These are phyloP conservation scores for Penicillium capsulatum DNA, from an alignment of 2,329 filamentous ascomycete genomes.

Conservation along the genomic window DNA sequence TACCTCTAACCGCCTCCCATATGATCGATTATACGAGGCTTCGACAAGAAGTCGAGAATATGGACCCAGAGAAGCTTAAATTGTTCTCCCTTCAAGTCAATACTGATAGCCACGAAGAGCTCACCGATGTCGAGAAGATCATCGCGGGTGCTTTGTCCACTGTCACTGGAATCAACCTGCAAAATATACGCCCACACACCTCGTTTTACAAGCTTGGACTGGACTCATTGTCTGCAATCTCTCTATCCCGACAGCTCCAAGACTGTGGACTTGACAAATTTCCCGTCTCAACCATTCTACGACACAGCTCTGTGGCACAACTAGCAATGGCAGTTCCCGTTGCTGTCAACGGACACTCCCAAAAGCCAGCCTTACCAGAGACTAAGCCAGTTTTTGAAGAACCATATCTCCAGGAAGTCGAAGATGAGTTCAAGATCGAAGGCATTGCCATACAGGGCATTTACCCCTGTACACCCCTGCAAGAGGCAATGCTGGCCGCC, in stretches of 20 bases:
- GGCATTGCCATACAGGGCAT: conserved; percentile 50
- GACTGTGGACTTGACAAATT: conserved; percentile 46
- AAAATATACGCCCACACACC: conserved; percentile 57
- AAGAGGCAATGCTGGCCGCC: conserved; percentile 79
- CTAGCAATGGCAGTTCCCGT: conserved; percentile 44
- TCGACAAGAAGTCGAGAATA: conserved; percentile 42
- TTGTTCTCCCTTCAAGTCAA: conserved; percentile 30
- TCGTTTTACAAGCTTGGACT: conserved; percentile 76
- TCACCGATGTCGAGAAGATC: conserved; percentile 53
- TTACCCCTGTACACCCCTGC: conserved; percentile 78
- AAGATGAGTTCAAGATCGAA: conserved; percentile 29
- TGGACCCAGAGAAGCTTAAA: conserved; percentile 49
- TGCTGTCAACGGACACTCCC: conserved; percentile 3
- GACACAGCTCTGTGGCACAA: conserved; percentile 61
- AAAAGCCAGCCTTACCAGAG: background rate
- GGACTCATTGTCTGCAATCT: conserved; percentile 78
- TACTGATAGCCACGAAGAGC: conserved; percentile 33
- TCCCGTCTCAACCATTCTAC: conserved; percentile 66
- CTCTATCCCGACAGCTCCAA: conserved; percentile 58
- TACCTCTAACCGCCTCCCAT: conserved; percentile 70
- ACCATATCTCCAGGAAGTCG: conserved; percentile 30
- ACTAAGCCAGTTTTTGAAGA: conserved; percentile 19
- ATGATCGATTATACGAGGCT: conserved; percentile 65
- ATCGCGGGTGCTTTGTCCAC: conserved; percentile 56
- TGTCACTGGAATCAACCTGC: conserved; percentile 45